A percentile compares a stretch with the other conserved stretches of the same genome.
These are phyloP conservation scores for Pyrenopolyporus hunteri DNA, from an alignment of 495 filamentous ascomycete genomes.

Conservation along the genomic window DNA sequence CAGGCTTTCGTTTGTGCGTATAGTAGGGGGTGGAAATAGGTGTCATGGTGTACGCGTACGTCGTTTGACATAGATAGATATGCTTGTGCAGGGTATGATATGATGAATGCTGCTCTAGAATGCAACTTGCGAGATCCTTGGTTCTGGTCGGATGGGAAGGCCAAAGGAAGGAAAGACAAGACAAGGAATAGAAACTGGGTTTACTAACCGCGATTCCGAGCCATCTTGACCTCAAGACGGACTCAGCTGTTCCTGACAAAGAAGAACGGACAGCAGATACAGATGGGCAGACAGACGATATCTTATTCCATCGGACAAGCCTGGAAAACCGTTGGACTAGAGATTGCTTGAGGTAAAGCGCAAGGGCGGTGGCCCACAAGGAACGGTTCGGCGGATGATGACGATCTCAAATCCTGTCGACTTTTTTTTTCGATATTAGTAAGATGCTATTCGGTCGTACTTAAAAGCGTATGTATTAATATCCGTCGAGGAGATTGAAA, in stretches of 20 bases:
- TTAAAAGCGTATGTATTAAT: slow-evolving; percentile 13
- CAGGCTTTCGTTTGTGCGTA: background rate
- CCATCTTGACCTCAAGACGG: slow-evolving; percentile 39
- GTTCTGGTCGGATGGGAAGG: slow-evolving; percentile 2
- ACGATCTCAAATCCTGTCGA: slow-evolving; percentile 15
- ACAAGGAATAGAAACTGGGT: slow-evolving; percentile 2
- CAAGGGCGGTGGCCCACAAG: slow-evolving; percentile 30
- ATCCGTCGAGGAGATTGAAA: slow-evolving; percentile 9
- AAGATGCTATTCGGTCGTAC: slow-evolving; percentile 5
- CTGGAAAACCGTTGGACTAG: slow-evolving; percentile 8
- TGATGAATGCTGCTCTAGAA: slow-evolving; percentile 25
- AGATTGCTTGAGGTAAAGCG: slow-evolving; percentile 13
- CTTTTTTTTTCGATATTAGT: slow-evolving; percentile 9
- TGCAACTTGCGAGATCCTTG: slow-evolving; percentile 6
- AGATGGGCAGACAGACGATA: background rate
- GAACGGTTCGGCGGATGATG: slow-evolving; percentile 20
- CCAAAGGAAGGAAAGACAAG: background rate
- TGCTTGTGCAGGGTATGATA: slow-evolving; percentile 35
- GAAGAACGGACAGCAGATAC: no score
- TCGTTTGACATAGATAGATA: slow-evolving; percentile 23
- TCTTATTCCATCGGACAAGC: slow-evolving; percentile 32
- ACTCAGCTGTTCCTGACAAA: slow-evolving; percentile 11
- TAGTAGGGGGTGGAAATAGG: slow-evolving; percentile 6
- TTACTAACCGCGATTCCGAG: slow-evolving; percentile 58
- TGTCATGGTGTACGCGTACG: slow-evolving; percentile 4